phyloP scores from a whole-genome alignment of 2,329 filamentous ascomycete species.

The Penicillium sp. region DNA sequence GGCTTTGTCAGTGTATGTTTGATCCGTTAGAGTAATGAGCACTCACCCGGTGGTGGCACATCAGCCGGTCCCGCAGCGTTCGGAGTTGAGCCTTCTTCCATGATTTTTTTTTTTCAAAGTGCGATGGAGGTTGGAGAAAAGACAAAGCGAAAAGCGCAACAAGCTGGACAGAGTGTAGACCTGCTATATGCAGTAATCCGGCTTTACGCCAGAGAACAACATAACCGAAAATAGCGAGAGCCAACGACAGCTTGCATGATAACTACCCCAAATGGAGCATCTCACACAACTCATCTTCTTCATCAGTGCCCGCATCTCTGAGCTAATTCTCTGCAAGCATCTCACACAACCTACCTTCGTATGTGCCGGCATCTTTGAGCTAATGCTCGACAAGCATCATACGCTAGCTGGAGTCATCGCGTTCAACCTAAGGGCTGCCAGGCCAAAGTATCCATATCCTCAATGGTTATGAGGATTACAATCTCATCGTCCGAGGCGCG shows the following conservation, averaged over 20 bases:
- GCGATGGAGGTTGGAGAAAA: neutral
- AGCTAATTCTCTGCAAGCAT: conserved; percentile 51
- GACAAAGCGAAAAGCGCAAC: neutral
- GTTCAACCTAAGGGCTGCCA: conserved; percentile 15
- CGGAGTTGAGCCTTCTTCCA: conserved; percentile 9
- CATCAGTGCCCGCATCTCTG: conserved; percentile 38
- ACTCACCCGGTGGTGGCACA: neutral
- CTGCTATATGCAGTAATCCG: neutral
- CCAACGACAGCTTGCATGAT: neutral
- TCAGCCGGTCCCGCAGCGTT: conserved; percentile 10
- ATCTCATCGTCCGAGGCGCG: conserved; percentile 18
- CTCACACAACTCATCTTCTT: conserved; percentile 30
- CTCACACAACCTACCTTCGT: too few species aligned
- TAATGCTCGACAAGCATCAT: too few species aligned
- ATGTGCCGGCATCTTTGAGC: too few species aligned
- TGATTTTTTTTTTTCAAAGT: conserved; percentile 5
- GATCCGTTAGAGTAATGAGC: neutral
- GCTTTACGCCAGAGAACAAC: too few species aligned
- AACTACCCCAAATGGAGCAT: conserved; percentile 1
- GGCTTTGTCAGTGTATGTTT: neutral
- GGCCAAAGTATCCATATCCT: conserved; percentile 38
- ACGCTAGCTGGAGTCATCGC: conserved; percentile 46
- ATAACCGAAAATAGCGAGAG: too few species aligned
- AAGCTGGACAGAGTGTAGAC: neutral
- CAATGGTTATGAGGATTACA: conserved; percentile 37